Conservation (phyloP, 345 rosid species). For the Ricinus communis region DNA sequence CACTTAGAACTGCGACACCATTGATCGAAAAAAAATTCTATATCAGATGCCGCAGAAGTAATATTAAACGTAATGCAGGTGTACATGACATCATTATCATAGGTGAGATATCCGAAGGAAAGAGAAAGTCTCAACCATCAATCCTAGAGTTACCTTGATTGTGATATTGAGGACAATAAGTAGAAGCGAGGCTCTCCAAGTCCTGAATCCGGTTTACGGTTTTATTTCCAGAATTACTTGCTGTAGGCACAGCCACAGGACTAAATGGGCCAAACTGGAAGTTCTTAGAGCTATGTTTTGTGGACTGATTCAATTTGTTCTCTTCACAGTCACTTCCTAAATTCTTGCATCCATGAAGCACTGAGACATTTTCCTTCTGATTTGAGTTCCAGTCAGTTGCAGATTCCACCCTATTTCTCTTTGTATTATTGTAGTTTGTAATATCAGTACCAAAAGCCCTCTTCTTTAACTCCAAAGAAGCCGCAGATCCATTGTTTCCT, state of each 20-base stretch:
- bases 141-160: slow-evolving; percentile 59
- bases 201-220: slow-evolving; percentile 32
- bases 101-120: too few species aligned
- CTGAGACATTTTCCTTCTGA: slow-evolving; percentile 32
- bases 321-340: slow-evolving; percentile 30
- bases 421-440: slow-evolving; percentile 41
- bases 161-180: slow-evolving; percentile 51
- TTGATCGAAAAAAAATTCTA: slow-evolving; percentile 1
- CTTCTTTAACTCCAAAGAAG: slow-evolving; percentile 47
- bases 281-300: slow-evolving; percentile 35
- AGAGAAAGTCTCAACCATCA: too few species aligned
- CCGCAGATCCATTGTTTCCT: slow-evolving; percentile 26
- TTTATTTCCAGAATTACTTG: slow-evolving; percentile 26
- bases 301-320: slow-evolving; percentile 28
- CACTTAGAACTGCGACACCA: slow-evolving; percentile 55
- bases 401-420: slow-evolving; percentile 43
- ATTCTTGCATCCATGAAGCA: slow-evolving; percentile 20
- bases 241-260: slow-evolving; percentile 26
- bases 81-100: background rate
- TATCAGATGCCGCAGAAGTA: background rate
- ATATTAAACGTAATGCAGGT: background rate
- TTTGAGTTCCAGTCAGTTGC: slow-evolving; percentile 29
- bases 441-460: slow-evolving; percentile 63
- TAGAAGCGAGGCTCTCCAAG: slow-evolving; percentile 52
- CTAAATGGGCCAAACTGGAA: slow-evolving; percentile 60